Evolutionary conservation across 345 rosid species (phyloP).

Genomic region (Clarkia xantiana): DNA sequence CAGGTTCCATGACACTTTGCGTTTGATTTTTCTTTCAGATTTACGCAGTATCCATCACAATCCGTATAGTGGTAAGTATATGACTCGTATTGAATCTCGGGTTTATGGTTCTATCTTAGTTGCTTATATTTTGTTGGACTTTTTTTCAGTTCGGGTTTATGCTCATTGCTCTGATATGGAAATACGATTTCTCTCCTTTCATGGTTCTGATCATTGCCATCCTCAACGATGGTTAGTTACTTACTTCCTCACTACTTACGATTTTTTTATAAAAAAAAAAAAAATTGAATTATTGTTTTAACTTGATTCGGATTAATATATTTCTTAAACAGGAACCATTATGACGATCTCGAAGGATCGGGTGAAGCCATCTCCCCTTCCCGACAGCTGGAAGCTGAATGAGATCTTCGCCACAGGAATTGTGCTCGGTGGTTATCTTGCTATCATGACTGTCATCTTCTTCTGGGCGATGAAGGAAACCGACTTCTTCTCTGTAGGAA

Average conservation of each 20-base stretch:
- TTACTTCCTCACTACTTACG: too few species aligned
- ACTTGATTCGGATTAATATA: too few species aligned
- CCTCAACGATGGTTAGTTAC: conserved; percentile 26
- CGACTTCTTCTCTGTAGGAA: conserved; percentile 25
- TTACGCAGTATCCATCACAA: conserved; percentile 41
- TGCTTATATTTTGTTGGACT: neutral
- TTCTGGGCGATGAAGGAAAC: conserved; percentile 29
- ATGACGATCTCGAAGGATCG: conserved; percentile 42
- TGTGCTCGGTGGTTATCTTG: conserved; percentile 28
- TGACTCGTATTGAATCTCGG: neutral
- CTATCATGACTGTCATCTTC: conserved; percentile 31
- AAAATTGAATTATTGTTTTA: too few species aligned
- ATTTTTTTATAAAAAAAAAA: too few species aligned
- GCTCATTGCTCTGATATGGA: conserved; percentile 38
- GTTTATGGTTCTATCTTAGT: neutral
- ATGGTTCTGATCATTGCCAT: conserved; percentile 39
- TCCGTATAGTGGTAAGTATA: conserved; percentile 28
- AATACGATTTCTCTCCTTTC: conserved; percentile 36
- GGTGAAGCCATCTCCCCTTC: conserved; percentile 38
- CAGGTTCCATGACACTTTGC: neutral
- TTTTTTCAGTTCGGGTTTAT: conserved; percentile 27
- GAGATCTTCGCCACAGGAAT: conserved; percentile 39
- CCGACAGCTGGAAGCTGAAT: conserved; percentile 32
- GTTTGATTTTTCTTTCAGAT: conserved; percentile 13
- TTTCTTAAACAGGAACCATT: conserved; percentile 19